Percentiles rank a stretch among this genome's conserved stretches.
Conservation (phyloP, 176 grass and related monocot species). For the Metroxylon sagu region DNA sequence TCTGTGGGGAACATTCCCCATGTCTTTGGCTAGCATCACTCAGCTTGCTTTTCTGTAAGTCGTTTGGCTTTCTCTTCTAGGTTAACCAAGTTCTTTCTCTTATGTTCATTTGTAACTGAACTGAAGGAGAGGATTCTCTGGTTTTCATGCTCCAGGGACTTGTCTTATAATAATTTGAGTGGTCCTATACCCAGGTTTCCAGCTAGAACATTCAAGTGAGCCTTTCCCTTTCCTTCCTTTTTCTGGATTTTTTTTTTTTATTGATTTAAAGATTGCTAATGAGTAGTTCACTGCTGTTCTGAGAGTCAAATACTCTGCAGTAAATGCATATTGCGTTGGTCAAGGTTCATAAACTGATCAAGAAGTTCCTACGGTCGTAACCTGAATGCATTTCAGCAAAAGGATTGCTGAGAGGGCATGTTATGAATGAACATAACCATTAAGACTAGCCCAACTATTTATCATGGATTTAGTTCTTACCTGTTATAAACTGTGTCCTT, state of each 20-base stretch:
- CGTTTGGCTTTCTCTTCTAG: neutral
- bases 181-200: slow-evolving; percentile 49
- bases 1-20: slow-evolving; percentile 46
- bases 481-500: no score
- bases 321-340: no score
- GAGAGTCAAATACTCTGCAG: no score
- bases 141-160: slow-evolving; percentile 50
- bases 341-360: no score
- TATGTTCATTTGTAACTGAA: slow-evolving; percentile 3
- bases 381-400: no score
- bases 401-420: no score
- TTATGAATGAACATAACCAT: no score
- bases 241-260: slow-evolving; percentile 2
- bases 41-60: slow-evolving; percentile 80
- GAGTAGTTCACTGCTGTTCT: no score
- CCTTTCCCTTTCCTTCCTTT: neutral
- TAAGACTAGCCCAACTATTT: no score
- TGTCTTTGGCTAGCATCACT: slow-evolving; percentile 45
- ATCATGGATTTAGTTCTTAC: no score
- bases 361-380: no score
- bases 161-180: slow-evolving; percentile 85
- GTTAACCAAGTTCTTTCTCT: slow-evolving; percentile 8
- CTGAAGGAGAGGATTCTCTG: slow-evolving; percentile 8
- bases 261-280: neutral
- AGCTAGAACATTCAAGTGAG: slow-evolving; percentile 73